Percentiles rank a stretch among this genome's conserved stretches.
These are phyloP conservation scores for Wallacemonas sp. DNA, from an alignment of 208 protist species.

Conservation along the genomic window DNA sequence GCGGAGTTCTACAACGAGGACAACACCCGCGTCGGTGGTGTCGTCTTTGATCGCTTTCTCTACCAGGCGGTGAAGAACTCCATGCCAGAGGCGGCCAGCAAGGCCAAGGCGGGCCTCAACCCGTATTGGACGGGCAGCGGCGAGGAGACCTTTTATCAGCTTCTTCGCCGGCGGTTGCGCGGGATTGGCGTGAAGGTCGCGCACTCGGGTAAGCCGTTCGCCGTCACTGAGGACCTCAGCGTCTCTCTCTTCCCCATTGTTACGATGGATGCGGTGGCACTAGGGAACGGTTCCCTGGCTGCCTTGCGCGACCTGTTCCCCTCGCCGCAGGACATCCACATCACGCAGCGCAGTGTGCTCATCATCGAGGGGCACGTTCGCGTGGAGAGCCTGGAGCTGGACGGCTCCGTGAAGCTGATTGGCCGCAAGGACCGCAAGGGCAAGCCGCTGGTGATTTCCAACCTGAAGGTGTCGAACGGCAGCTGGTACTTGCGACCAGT, in stretches of 20 bases:
- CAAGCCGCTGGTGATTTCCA: constrained; percentile 40
- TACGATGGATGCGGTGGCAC: constrained; percentile 31
- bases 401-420: constrained; percentile 61
- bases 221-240: constrained; percentile 5
- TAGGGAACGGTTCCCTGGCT: constrained; percentile 19
- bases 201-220: constrained; percentile 10
- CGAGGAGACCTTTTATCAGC: constrained; percentile 73
- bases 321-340: constrained; percentile 42
- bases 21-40: constrained; percentile 65
- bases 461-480: constrained; percentile 48
- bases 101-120: constrained; percentile 39
- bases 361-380: constrained; percentile 70
- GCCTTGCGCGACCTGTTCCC: constrained; percentile 56
- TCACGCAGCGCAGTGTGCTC: constrained; percentile 66
- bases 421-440: constrained; percentile 33
- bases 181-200: constrained; percentile 47
- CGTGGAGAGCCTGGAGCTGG: constrained; percentile 69
- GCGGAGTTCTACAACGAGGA: constrained; percentile 19
- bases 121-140: constrained; percentile 71
- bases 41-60: constrained; percentile 67
- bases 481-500: constrained; percentile 49
- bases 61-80: constrained; percentile 92
- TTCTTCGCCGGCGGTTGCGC: constrained; percentile 56
- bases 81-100: constrained; percentile 46
- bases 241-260: constrained; percentile 47